Evolutionary conservation across 345 rosid species (phyloP).

Genomic region (Geranium brycei): DNA sequence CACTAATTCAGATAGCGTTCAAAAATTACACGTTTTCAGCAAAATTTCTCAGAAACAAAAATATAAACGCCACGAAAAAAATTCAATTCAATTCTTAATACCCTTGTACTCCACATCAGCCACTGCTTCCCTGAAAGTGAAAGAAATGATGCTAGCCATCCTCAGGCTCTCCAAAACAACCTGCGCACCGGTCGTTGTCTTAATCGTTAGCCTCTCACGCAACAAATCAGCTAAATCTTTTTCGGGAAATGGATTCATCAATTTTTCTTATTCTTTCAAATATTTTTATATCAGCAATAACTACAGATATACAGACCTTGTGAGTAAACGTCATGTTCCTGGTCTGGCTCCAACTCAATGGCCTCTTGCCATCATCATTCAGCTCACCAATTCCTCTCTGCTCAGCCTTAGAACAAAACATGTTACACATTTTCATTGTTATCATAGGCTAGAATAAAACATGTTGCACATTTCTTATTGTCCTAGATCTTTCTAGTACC

Average conservation of each 20-base stretch:
- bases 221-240: too few relatives aligned
- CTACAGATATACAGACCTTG: constrained; percentile 21
- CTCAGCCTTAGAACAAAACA: constrained; percentile 28
- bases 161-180: constrained; percentile 57
- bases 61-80: neutral
- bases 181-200: constrained; percentile 16
- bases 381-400: constrained; percentile 28
- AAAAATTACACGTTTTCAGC: neutral
- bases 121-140: constrained; percentile 64
- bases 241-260: too few relatives aligned
- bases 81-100: constrained; percentile 13
- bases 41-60: neutral
- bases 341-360: constrained; percentile 46
- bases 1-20: too few relatives aligned
- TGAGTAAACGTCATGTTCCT: constrained; percentile 43
- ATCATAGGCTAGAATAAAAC: too few relatives aligned
- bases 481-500: constrained; percentile 21
- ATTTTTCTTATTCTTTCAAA: too few relatives aligned
- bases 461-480: too few relatives aligned
- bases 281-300: too few relatives aligned
- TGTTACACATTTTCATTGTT: too few relatives aligned
- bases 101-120: constrained; percentile 67
- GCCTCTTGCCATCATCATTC: constrained; percentile 20
- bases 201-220: neutral
- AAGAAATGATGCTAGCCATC: constrained; percentile 67